phyloP scores from a whole-genome alignment of 1,284 basidiomycete genomes.

The Sphaerobolus stellatus region DNA sequence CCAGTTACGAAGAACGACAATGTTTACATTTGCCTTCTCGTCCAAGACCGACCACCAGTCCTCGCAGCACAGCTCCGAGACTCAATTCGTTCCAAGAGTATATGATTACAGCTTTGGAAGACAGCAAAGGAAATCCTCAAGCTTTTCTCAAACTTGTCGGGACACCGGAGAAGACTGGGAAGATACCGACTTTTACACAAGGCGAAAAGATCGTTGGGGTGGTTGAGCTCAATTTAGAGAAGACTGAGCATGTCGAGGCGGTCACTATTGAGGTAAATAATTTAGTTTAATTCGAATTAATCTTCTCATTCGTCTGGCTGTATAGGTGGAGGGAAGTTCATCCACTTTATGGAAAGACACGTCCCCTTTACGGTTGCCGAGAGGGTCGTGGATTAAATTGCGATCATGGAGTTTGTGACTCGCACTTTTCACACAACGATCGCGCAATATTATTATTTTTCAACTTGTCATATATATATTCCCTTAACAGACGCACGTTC shows the following conservation, averaged over 20 bases:
- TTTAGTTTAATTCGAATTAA: background rate
- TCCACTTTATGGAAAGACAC: too few relatives aligned
- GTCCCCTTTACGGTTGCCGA: too few relatives aligned
- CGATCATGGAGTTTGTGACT: too few relatives aligned
- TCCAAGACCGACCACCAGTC: too few relatives aligned
- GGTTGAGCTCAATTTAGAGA: constrained; percentile 45
- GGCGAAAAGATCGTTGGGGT: constrained; percentile 45
- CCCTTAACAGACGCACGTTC: too few relatives aligned
- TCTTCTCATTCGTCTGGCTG: too few relatives aligned
- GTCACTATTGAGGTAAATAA: constrained; percentile 43
- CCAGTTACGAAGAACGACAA: background rate
- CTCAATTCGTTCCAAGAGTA: background rate
- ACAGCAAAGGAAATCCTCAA: constrained; percentile 34
- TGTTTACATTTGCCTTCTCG: background rate
- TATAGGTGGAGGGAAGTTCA: too few relatives aligned
- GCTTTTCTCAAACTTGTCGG: constrained; percentile 30
- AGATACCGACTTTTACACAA: constrained; percentile 41
- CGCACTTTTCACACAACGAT: too few relatives aligned
- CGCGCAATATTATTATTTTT: too few relatives aligned
- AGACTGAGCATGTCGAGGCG: constrained; percentile 44
- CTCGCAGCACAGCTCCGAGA: background rate
- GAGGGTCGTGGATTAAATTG: too few relatives aligned
- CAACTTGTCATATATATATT: too few relatives aligned
- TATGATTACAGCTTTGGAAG: constrained; percentile 8
- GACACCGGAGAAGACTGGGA: constrained; percentile 26